Evolutionary conservation across 164 flowering plant genomes (phyloP), one percentile per base, ranked within the genome.

Genomic region (Magnolia officinalis): DNA sequence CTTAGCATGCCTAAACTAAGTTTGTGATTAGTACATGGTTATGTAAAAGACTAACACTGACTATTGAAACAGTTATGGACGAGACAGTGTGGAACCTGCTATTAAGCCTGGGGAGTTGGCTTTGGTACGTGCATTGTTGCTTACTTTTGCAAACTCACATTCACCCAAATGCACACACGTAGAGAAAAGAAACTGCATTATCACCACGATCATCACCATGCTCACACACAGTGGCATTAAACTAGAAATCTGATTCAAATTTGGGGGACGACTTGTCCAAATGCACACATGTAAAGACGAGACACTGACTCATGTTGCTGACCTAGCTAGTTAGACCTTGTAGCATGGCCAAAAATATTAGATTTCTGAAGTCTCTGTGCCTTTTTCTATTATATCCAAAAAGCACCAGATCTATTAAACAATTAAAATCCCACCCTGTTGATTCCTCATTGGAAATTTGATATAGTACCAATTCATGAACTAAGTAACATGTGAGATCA

Each of bases 41-140:
- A 4, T 31, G 8, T 14, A 8, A 19, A 68, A 31, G 58, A 70
- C 24, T 49, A 23, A 51, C 52, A 18, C 19, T 5, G 24, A 20
- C 55, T 61, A 10, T 50, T 45, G 31, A 23, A 50, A 74, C 91
- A 93, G 98, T 6, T 94, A 90, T 80, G 98, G 90, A 49, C 81
- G 95, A 82, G 98, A 92, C 81, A 84, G 82, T 65, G 96, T 91
- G 61, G 98, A 94, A 78, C 98, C 98, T 76, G 87, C 88, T 74
- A 49, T 91, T 76, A 94, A 94, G 79, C 98, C 96, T 67, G 98
- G 98, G 77, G 97, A 91, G 72, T 61, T 88, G 14, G 92, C 92
- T 68, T 76, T 94, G 94, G 98, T 94, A 88, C 59, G 92, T 75
- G 8, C 67, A 58, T 58, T 67, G 5, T 13, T 72, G 65, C 66